These are phyloP conservation scores for Fomitiporia mediterranea DNA, from an alignment of 1,284 basidiomycete species.

Conservation along the genomic window DNA sequence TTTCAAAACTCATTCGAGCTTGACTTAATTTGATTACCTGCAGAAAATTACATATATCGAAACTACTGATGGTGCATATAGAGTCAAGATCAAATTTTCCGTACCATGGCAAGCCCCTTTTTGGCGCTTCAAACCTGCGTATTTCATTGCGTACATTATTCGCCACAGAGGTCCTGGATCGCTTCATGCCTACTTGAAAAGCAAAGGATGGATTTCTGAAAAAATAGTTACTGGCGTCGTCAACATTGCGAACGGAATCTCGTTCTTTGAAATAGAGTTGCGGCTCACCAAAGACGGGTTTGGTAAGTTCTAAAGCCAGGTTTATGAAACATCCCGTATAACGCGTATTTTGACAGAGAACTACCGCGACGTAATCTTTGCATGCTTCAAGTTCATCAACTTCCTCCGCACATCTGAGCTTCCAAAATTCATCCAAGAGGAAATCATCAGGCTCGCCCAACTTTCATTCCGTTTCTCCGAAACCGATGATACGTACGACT, in stretches of 20 bases:
- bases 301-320: constrained; percentile 42
- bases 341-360: constrained; percentile 47
- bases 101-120: constrained; percentile 78
- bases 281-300: constrained; percentile 86
- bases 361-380: constrained; percentile 69
- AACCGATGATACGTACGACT: constrained; percentile 75
- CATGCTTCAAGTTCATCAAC: constrained; percentile 84
- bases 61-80: constrained; percentile 88
- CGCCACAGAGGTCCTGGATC: constrained; percentile 97
- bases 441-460: constrained; percentile 69
- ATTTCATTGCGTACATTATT: constrained; percentile 82
- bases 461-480: constrained; percentile 89
- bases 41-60: constrained; percentile 86
- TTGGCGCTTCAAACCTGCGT: constrained; percentile 79
- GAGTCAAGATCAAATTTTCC: constrained; percentile 87
- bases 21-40: constrained; percentile 8
- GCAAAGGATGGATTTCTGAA: constrained; percentile 89
- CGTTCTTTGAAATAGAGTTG: constrained; percentile 82
- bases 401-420: constrained; percentile 74
- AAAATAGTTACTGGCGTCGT: constrained; percentile 71
- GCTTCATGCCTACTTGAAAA: constrained; percentile 87
- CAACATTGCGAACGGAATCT: constrained; percentile 76
- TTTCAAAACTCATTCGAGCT: background rate
- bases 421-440: constrained; percentile 72
- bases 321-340: background rate